phyloP scores from a whole-genome alignment of 352 stramenopile genomes.

The Pythium apleroticum region DNA sequence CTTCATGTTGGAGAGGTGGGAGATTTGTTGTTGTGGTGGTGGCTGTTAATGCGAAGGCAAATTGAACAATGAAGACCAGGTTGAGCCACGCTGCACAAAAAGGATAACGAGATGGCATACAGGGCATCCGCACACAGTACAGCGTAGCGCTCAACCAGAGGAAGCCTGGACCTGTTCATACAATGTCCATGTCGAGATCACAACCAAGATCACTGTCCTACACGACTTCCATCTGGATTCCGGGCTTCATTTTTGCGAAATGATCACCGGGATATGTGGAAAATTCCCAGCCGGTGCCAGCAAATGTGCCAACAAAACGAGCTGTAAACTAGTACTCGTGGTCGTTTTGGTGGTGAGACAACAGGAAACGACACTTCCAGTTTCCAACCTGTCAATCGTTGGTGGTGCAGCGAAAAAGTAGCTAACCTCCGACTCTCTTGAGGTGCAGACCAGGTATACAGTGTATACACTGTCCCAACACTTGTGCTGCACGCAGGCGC shows the following conservation, averaged over 20 bases:
- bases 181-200: not conserved
- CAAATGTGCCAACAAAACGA: not conserved
- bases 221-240: not conserved
- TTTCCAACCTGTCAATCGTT: not conserved
- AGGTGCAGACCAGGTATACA: no score
- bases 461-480: no score
- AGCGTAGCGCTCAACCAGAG: not conserved
- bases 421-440: not conserved
- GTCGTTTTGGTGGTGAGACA: not conserved
- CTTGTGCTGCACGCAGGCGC: no score
- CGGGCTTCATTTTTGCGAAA: not conserved
- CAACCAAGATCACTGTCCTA: not conserved
- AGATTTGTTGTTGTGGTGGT: not conserved
- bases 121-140: not conserved
- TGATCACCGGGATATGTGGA: not conserved
- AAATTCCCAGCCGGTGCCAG: not conserved
- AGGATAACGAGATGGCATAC: not conserved
- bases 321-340: not conserved
- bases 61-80: slow-evolving; percentile 2
- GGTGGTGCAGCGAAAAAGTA: not conserved
- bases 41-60: slow-evolving; percentile 10
- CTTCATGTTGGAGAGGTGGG: slow-evolving; percentile 41
- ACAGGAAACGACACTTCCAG: not conserved
- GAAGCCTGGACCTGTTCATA: no score
- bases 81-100: not conserved